phyloP scores from a whole-genome alignment of 768 basidiomycete species.

The Auricularia cornea region DNA sequence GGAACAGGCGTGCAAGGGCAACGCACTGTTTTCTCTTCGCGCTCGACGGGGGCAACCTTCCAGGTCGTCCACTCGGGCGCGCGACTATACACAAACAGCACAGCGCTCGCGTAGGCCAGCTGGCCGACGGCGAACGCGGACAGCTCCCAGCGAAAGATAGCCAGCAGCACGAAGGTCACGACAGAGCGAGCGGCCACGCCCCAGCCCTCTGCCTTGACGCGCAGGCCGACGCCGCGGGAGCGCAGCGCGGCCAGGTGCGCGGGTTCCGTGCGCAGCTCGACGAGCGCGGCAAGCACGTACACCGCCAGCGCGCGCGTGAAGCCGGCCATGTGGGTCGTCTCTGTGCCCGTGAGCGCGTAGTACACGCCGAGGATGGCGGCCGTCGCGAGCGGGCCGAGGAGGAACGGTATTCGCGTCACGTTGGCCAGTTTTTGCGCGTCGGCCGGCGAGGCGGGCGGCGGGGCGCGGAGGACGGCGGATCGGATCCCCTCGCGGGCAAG shows the following conservation, averaged over 20 bases:
- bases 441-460: constrained; percentile 6
- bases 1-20: neutral
- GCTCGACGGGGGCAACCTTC: neutral
- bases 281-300: constrained; percentile 65
- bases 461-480: constrained; percentile 67
- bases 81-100: constrained; percentile 49
- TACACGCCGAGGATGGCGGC: constrained; percentile 46
- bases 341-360: constrained; percentile 44
- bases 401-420: constrained; percentile 56
- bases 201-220: constrained; percentile 80
- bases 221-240: constrained; percentile 55
- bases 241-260: constrained; percentile 72
- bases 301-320: constrained; percentile 41
- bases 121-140: constrained; percentile 81
- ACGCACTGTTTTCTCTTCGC: neutral
- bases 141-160: constrained; percentile 46
- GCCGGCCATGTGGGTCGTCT: constrained; percentile 50
- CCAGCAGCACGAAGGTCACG: constrained; percentile 58
- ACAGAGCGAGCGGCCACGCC: constrained; percentile 71
- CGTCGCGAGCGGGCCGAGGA: constrained; percentile 53
- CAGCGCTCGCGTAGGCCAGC: constrained; percentile 53
- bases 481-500: constrained; percentile 90
- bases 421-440: constrained; percentile 24
- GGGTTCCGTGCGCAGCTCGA: constrained; percentile 79
- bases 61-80: constrained; percentile 15